These are phyloP conservation scores for Candida xyloterini DNA, from an alignment of 805 yeast species.

Conservation along the genomic window DNA sequence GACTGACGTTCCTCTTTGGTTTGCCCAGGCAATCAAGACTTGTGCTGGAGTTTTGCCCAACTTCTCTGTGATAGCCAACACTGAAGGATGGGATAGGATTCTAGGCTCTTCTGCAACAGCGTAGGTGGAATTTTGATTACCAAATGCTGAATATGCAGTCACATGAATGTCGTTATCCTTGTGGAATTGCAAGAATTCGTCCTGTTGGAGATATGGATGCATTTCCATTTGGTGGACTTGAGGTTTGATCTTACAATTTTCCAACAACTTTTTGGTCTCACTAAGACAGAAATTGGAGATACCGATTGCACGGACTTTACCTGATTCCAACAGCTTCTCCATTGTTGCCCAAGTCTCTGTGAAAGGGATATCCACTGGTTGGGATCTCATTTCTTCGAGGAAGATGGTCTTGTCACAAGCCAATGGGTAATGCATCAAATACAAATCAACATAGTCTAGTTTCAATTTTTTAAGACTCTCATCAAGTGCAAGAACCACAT, in stretches of 20 bases:
- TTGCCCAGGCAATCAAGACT: constrained; percentile 53
- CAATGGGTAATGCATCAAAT: constrained; percentile 67
- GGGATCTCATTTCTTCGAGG: constrained; percentile 35
- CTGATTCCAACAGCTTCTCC: constrained; percentile 55
- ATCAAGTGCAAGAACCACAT: constrained; percentile 47
- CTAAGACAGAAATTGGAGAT: constrained; percentile 69
- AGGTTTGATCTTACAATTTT: constrained; percentile 45
- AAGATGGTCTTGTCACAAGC: constrained; percentile 39
- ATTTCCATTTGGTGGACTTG: constrained; percentile 65
- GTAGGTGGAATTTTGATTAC: constrained; percentile 51
- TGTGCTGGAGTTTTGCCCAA: constrained; percentile 44
- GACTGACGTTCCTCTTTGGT: constrained; percentile 50
- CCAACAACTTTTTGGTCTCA: constrained; percentile 51
- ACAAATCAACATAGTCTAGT: constrained; percentile 62
- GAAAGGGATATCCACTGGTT: constrained; percentile 37
- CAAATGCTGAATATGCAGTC: constrained; percentile 78
- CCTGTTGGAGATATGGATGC: constrained; percentile 68
- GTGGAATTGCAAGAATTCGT: constrained; percentile 50
- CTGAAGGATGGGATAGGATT: constrained; percentile 40
- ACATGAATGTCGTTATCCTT: constrained; percentile 48
- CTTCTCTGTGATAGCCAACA: constrained; percentile 44
- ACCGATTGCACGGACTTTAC: constrained; percentile 66
- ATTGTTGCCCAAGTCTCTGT: constrained; percentile 63
- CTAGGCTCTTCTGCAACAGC: constrained; percentile 40
- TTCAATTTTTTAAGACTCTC: constrained; percentile 49